These are phyloP conservation scores for Proteromonas lacertae DNA, from an alignment of 352 stramenopile genomes.

Conservation along the genomic window DNA sequence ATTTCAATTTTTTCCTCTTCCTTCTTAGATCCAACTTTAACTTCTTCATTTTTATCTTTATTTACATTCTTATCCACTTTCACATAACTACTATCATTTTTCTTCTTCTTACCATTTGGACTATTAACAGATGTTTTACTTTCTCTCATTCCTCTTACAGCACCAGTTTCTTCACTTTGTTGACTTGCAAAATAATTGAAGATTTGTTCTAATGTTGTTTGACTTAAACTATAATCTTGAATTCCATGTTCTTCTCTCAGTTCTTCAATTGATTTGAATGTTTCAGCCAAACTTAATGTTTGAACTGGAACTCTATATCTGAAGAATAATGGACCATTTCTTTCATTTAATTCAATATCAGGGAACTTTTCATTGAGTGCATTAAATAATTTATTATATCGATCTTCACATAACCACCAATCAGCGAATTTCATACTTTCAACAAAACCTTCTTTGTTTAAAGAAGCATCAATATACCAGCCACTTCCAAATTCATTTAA, in stretches of 20 bases:
- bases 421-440: neutral
- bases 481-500: no score
- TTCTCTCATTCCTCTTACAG: no score
- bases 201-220: constrained; percentile 3
- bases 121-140: no score
- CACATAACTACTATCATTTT: no score
- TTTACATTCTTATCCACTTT: no score
- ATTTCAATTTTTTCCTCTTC: no score
- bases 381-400: neutral
- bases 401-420: neutral
- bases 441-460: neutral
- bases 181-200: constrained; percentile 3
- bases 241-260: neutral
- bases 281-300: neutral
- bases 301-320: neutral
- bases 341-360: neutral
- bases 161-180: no score
- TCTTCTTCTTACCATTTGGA: no score
- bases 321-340: neutral
- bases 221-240: neutral
- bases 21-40: no score
- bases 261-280: constrained; percentile 1
- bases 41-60: no score
- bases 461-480: no score
- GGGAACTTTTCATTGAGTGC: neutral